Conservation (phyloP, 1,139 yeast species). For the Ogataea hybrid region DNA sequence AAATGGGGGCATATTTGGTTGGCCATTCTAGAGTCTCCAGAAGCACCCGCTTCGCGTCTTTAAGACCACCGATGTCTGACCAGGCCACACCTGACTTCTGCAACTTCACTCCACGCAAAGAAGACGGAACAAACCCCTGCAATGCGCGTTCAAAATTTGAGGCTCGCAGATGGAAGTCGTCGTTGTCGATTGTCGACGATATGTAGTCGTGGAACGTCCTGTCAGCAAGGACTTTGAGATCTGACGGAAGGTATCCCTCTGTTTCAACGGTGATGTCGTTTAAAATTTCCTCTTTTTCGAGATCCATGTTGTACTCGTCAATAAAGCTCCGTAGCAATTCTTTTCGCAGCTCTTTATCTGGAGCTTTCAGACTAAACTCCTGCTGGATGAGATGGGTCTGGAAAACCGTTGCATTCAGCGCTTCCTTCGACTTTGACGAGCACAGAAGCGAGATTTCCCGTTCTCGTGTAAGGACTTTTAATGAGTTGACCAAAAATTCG, state of each 20-base stretch:
- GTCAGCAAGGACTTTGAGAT: constrained; percentile 69
- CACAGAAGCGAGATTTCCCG: constrained; percentile 54
- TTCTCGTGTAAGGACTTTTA: constrained; percentile 38
- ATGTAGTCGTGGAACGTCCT: constrained; percentile 68
- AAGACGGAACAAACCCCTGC: constrained; percentile 70
- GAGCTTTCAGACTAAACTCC: constrained; percentile 60
- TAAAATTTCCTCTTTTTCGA: constrained; percentile 46
- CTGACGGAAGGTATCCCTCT: constrained; percentile 89
- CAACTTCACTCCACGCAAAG: constrained; percentile 81
- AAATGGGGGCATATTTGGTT: constrained; percentile 90
- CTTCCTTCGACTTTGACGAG: constrained; percentile 63
- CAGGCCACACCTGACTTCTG: constrained; percentile 76
- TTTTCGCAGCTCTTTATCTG: constrained; percentile 50
- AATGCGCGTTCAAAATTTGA: constrained; percentile 55
- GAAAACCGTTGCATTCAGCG: constrained; percentile 58
- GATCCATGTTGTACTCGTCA: constrained; percentile 24
- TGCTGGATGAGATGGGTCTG: constrained; percentile 73
- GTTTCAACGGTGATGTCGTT: constrained; percentile 76
- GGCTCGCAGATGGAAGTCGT: constrained; percentile 13
- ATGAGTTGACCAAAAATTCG: constrained; percentile 41
- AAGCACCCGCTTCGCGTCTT: constrained; percentile 69
- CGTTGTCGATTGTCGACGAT: constrained; percentile 35
- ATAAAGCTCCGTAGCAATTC: constrained; percentile 9
- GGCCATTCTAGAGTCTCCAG: constrained; percentile 97
- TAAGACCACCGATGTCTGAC: constrained; percentile 88